A percentile compares a stretch with the other conserved stretches of the same genome.
Evolutionary conservation across 768 basidiomycete genomes (phyloP).

Genomic region (Myochromella boudieri): DNA sequence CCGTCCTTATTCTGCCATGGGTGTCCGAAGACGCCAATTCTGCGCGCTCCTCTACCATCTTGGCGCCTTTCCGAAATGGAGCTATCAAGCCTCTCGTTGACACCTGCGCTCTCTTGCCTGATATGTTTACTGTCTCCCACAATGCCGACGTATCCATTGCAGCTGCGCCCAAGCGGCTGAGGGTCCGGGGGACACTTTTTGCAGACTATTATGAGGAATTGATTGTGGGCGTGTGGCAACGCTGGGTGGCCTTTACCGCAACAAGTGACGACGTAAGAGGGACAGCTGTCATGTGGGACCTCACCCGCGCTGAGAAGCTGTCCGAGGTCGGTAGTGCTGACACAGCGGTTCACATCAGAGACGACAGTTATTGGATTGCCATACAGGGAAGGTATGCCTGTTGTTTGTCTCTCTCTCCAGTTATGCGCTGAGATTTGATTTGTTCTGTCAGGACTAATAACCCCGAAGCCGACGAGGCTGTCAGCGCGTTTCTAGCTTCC

Average conservation of each 20-base stretch:
- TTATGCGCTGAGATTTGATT: neutral
- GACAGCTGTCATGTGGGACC: conserved; percentile 19
- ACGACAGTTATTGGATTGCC: conserved; percentile 8
- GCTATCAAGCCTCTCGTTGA: conserved; percentile 16
- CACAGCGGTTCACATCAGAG: conserved; percentile 10
- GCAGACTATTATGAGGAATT: conserved; percentile 20
- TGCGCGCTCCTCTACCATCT: conserved; percentile 9
- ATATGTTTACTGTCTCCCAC: conserved; percentile 17
- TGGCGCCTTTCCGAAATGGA: conserved; percentile 18
- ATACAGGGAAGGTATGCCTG: conserved; percentile 10
- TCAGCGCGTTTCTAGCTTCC: neutral
- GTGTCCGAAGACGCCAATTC: conserved; percentile 11
- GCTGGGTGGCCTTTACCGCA: conserved; percentile 21
- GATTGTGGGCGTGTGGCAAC: conserved; percentile 10
- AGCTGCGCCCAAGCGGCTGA: conserved; percentile 14
- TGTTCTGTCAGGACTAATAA: neutral
- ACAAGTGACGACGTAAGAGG: conserved; percentile 8
- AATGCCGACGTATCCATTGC: conserved; percentile 15
- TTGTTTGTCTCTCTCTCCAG: neutral
- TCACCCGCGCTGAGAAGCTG: conserved; percentile 16
- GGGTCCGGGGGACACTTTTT: conserved; percentile 17
- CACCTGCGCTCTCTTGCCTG: conserved; percentile 2
- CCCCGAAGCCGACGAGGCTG: conserved; percentile 3
- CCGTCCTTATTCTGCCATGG: conserved; percentile 18
- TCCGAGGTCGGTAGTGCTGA: conserved; percentile 4